Conservation (phyloP, 2,329 filamentous ascomycete species). For the Parascedosporium putredinis region DNA sequence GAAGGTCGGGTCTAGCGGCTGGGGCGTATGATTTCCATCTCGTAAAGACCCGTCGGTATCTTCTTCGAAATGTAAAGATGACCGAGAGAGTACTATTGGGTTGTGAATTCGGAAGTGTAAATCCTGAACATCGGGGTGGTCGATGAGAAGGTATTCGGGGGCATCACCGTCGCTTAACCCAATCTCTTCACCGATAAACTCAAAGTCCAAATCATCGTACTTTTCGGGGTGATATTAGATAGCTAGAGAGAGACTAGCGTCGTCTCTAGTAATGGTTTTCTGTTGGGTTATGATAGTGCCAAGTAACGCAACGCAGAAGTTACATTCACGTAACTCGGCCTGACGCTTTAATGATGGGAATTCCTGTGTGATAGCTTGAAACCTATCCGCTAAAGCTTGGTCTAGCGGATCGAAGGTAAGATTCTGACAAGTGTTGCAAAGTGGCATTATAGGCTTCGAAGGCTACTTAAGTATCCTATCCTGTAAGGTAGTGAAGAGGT, state of each 20-base stretch:
- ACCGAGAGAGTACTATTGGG: neutral
- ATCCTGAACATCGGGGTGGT: neutral
- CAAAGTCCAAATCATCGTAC: neutral
- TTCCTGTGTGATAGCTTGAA: neutral
- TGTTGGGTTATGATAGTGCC: neutral
- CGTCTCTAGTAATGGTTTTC: neutral
- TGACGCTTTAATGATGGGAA: neutral
- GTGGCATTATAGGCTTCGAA: neutral
- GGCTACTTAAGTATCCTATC: neutral
- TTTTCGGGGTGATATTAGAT: neutral
- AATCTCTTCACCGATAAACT: neutral
- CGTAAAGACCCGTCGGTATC: neutral
- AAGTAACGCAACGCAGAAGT: neutral
- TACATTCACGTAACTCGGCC: neutral
- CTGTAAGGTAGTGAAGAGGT: neutral
- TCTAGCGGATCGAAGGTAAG: neutral
- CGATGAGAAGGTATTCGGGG: neutral
- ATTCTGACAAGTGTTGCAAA: neutral
- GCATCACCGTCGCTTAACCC: neutral
- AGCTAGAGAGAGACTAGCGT: neutral
- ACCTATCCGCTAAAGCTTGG: neutral
- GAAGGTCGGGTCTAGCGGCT: neutral
- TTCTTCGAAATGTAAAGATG: neutral
- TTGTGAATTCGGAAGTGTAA: neutral
- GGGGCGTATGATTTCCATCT: neutral